Evolutionary conservation across 345 rosid genomes (phyloP).

Genomic region (Eucalyptus grandis): DNA sequence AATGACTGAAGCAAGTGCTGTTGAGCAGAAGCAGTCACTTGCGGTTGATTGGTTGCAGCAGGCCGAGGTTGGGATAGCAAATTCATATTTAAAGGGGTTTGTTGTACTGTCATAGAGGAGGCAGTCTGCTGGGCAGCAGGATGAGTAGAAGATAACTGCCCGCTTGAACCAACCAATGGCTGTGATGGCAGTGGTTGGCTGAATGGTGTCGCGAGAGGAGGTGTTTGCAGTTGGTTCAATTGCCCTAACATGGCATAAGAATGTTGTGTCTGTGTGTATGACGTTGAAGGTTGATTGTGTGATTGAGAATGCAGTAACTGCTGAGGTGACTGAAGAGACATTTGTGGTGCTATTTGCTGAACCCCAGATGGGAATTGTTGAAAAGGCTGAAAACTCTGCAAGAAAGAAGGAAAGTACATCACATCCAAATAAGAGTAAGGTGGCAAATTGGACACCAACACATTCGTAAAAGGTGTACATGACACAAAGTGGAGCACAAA

Average conservation of each 20-base stretch:
- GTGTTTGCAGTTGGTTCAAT: constrained; percentile 13
- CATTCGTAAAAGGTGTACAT: not conserved
- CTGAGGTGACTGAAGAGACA: constrained; percentile 55
- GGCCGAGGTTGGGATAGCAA: constrained; percentile 26
- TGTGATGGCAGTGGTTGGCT: constrained; percentile 33
- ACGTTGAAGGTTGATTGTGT: constrained; percentile 26
- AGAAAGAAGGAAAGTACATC: not conserved
- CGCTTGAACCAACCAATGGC: constrained; percentile 30
- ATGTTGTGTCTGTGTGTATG: constrained; percentile 28
- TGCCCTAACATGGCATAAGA: constrained; percentile 1
- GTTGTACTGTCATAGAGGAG: constrained; percentile 25
- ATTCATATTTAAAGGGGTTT: constrained; percentile 37
- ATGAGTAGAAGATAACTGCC: constrained; percentile 46
- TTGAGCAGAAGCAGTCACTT: constrained; percentile 32
- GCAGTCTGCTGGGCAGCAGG: constrained; percentile 35
- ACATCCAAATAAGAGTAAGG: not conserved
- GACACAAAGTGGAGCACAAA: not conserved
- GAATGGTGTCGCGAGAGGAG: constrained; percentile 19
- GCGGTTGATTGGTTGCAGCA: constrained; percentile 39
- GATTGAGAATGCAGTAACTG: constrained; percentile 23
- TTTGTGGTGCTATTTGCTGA: constrained; percentile 64
- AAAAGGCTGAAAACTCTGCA: constrained; percentile 28
- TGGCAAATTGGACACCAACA: not conserved
- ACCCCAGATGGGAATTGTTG: constrained; percentile 26
- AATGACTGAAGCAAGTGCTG: constrained; percentile 50